Conservation (phyloP, 2,329 filamentous ascomycete genomes). For the Sordariomycetes sp. region DNA sequence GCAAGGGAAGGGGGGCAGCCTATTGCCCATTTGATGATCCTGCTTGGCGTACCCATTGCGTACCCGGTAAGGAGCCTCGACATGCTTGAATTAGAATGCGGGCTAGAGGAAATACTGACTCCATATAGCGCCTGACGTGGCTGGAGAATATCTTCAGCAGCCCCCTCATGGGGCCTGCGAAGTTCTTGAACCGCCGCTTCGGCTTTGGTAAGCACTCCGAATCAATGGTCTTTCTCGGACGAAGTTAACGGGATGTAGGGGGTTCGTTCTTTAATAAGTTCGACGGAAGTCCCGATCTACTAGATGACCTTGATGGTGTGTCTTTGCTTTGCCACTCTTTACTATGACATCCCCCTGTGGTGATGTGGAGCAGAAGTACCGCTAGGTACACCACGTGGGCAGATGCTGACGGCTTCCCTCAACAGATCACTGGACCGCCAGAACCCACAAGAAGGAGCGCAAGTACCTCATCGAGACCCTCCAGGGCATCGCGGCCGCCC, state of each 20-base stretch:
- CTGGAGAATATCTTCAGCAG: conserved; percentile 83
- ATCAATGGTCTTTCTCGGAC: neutral
- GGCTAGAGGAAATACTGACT: neutral
- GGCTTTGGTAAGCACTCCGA: conserved; percentile 43
- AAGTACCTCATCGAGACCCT: conserved; percentile 65
- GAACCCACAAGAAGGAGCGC: conserved; percentile 82
- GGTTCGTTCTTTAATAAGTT: conserved; percentile 88
- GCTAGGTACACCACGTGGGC: no score
- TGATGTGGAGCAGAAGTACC: no score
- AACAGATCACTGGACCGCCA: conserved; percentile 28
- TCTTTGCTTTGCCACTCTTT: no score
- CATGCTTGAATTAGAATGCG: neutral
- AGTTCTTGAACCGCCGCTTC: conserved; percentile 81
- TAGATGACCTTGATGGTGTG: conserved; percentile 78
- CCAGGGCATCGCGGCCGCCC: conserved; percentile 72
- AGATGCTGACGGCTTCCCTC: no score
- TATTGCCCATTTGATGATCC: conserved; percentile 76
- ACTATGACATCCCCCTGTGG: no score
- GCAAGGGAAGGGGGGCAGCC: conserved; percentile 56
- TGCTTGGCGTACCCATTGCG: conserved; percentile 78
- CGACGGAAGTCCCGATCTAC: conserved; percentile 81
- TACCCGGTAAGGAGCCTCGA: conserved; percentile 49
- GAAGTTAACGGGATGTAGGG: conserved; percentile 24
- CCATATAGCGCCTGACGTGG: conserved; percentile 68
- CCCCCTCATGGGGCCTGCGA: conserved; percentile 76